Base-by-base conservation (phyloP, 2,329 filamentous ascomycete species). In the Ceratocystiopsis sp. region DNA sequence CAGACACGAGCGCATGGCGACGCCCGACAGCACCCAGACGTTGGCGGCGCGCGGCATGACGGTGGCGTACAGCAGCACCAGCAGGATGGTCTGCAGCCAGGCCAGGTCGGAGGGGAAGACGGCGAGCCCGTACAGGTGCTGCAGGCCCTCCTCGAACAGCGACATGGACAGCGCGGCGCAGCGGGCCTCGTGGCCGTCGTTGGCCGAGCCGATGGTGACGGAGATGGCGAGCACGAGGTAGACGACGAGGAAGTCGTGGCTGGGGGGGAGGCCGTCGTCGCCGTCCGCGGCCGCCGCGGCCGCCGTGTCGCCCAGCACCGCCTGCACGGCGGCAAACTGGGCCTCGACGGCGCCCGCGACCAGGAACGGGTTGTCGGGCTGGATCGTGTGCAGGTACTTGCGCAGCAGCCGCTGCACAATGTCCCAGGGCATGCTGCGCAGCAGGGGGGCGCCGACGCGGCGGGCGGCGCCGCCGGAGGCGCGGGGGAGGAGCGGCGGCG, bases 91-190 rank as follows among this genome's bases (percentile, higher is more conserved):
- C 38, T 50, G 48, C 35, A 50, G 43, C 43, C 46, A 48, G 13
- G 45, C 45, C 8, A 48, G 18, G 18, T 48, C 46, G 4, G 48
- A 48, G 40, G 55, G 55, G 35, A 55, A 53, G 14, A 50, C 46
- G 6, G 55, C 50, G 21, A 54, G 51, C n/a, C 51, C 51, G 13
- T 53, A 52, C 4, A 56, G 41, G 35, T 57, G 56, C 40, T 55
- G 55, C 14, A 58, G 54, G 19, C 56, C 56, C 49, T 58, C 56
- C 38, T 56, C 54, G 37, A 57, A 58, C 3, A 58, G 48, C 7
- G 52, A 51, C 2, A 50, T 51, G 3, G 56, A 58, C 38, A 58
- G 53, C 1, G 55, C 50, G 40, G 56, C 53, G 42, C 55, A 55
- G n/a, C 55, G 54, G 8, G 49, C 51, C 39, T 57, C 52, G 46